Base-by-base conservation (phyloP, 257 asterid genomes). In the Nicotiana tabacum region DNA sequence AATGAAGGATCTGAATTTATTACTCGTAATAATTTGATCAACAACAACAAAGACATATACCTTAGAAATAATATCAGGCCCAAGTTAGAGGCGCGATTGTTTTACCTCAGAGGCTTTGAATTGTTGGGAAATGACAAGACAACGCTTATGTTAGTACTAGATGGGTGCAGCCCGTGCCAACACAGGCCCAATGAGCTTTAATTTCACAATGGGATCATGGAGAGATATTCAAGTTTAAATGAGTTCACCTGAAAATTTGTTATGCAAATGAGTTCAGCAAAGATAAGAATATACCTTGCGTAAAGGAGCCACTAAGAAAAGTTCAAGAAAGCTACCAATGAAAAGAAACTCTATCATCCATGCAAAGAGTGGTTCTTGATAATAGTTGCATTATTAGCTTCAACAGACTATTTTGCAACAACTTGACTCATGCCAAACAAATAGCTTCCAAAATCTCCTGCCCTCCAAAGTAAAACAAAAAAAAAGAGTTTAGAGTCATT, bases 361-460 rank as follows among this genome's bases (percentile, higher is more conserved):
- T 12, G 85, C 7, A 95, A 88, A n/a, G 84, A 27, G 4, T 98
- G 99, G 85, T 93, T 91, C 92, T 93, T 95, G 3, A 88, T 58
- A 81, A 91, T 89, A 77, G 43, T 83, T 15, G 88, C 12, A 78
- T 82, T 62, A 81, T 88, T 86, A 51, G 82, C 90, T 86, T 90
- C 97, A 3, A 91, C 88, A 13, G 95, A 84, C 65, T 90, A 95
- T 84, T 88, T 91, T 9, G 97, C 97, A 66, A 92, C 77, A 79
- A 79, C 83, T 82, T 92, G 93, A 76, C 98, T 90, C 99, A 95
- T 95, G 66, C 97, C 98, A 80, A 93, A 93, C 39, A 95, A 90
- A 88, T 95, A 95, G 85, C 97, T 92, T 53, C 99, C 99, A 79
- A 95, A 95, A 58, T 98, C 99, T 78, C 98, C 99, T 95, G 93